Evolutionary conservation across 257 asterid genomes (phyloP).

Genomic region (Gentiana straminea): DNA sequence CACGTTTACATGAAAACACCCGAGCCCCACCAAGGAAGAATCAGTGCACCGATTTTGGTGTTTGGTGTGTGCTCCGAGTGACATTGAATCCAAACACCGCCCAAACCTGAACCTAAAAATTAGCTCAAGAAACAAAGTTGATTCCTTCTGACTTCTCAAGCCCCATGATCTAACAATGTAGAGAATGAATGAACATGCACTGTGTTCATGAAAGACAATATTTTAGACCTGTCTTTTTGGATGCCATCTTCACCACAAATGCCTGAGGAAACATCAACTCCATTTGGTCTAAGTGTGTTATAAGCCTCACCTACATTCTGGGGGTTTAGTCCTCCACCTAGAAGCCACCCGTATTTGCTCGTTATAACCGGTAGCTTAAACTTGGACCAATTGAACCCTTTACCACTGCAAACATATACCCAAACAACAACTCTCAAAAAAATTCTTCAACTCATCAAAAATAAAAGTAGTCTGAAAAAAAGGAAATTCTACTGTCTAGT

Average conservation of each 20-base stretch:
- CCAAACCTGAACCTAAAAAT: too few relatives aligned
- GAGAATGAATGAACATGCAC: constrained; percentile 24
- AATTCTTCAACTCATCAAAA: neutral
- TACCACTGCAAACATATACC: constrained; percentile 30
- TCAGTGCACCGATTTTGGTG: too few relatives aligned
- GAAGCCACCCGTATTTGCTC: constrained; percentile 83
- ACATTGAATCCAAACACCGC: too few relatives aligned
- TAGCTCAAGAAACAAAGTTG: too few relatives aligned
- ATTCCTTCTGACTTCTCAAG: neutral
- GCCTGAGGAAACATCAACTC: constrained; percentile 93
- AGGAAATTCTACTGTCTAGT: too few relatives aligned
- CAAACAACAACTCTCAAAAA: too few relatives aligned
- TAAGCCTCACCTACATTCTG: constrained; percentile 62
- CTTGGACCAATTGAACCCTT: constrained; percentile 74
- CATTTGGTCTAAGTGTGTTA: constrained; percentile 59
- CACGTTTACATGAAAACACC: too few relatives aligned
- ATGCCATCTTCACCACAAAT: constrained; percentile 76
- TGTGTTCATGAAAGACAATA: constrained; percentile 56
- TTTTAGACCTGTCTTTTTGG: constrained; percentile 54
- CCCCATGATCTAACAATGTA: constrained; percentile 20
- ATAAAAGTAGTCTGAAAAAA: too few relatives aligned
- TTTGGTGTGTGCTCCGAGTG: too few relatives aligned
- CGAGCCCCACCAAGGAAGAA: too few relatives aligned
- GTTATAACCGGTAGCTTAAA: constrained; percentile 54
- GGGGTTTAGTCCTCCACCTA: constrained; percentile 84